A percentile compares a stretch with the other conserved stretches of the same genome.
Conservation (phyloP, 164 flowering plant species). For the Annona squamosa region DNA sequence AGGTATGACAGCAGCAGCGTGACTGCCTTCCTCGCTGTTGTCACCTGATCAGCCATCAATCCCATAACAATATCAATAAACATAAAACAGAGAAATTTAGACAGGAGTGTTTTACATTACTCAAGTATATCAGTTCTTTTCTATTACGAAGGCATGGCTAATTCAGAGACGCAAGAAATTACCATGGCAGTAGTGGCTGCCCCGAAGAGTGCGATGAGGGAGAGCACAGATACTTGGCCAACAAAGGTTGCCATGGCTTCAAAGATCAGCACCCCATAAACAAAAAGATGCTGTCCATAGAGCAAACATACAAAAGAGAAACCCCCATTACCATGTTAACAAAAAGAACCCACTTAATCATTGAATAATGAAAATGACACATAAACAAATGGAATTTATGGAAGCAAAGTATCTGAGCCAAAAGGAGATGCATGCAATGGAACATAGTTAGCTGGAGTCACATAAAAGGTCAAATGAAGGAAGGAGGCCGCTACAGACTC, state of each 20-base stretch:
- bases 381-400: too few species aligned
- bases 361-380: too few species aligned
- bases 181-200: conserved; percentile 96
- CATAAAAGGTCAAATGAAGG: too few species aligned
- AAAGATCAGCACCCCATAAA: conserved; percentile 80
- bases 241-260: conserved; percentile 97
- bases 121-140: too few species aligned
- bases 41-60: conserved; percentile 36
- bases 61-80: background rate
- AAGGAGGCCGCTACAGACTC: too few species aligned
- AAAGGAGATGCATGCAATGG: too few species aligned
- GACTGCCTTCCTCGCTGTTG: conserved; percentile 90
- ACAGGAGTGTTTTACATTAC: background rate
- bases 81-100: background rate
- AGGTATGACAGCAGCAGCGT: conserved; percentile 76
- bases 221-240: conserved; percentile 90
- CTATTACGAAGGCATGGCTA: too few species aligned
- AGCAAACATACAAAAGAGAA: background rate
- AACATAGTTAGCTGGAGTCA: too few species aligned
- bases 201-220: conserved; percentile 89
- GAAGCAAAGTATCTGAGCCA: too few species aligned
- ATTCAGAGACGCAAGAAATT: background rate
- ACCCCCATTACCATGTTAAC: too few species aligned
- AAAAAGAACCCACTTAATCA: too few species aligned
- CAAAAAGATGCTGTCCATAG: conserved; percentile 72